Evolutionary conservation across 768 basidiomycete genomes (phyloP).

Genomic region (Mycena rosella): DNA sequence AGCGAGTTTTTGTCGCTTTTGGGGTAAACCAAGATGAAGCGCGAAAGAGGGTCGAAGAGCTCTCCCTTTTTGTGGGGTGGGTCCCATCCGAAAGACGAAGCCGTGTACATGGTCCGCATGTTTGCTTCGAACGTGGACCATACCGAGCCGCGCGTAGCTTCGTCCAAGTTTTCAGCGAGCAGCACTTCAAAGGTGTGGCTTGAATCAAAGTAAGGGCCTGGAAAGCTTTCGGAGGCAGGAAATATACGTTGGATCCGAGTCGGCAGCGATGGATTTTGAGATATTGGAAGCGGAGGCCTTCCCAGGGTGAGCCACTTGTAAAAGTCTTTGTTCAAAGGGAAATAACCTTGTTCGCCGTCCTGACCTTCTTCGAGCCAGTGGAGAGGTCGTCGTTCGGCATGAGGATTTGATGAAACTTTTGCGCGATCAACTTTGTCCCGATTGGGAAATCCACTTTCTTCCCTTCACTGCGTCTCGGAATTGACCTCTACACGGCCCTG

Average conservation of each 20-base stretch:
- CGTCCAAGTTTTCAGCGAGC: constrained; percentile 49
- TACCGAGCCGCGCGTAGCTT: constrained; percentile 55
- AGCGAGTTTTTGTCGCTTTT: constrained; percentile 34
- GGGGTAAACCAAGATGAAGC: constrained; percentile 66
- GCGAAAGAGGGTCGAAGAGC: constrained; percentile 69
- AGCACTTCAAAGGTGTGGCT: constrained; percentile 38
- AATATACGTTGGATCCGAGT: constrained; percentile 20
- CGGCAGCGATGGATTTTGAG: constrained; percentile 19
- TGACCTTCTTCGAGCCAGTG: constrained; percentile 31
- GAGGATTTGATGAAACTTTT: constrained; percentile 2
- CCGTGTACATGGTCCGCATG: constrained; percentile 65
- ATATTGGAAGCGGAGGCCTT: constrained; percentile 37
- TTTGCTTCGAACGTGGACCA: constrained; percentile 70
- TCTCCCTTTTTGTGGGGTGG: constrained; percentile 67
- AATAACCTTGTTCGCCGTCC: constrained; percentile 52
- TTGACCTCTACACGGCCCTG: neutral
- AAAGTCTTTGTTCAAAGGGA: neutral
- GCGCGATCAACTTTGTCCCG: neutral
- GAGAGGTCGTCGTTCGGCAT: constrained; percentile 22
- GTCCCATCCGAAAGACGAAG: constrained; percentile 78
- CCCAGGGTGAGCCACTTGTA: constrained; percentile 8
- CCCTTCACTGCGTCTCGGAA: neutral
- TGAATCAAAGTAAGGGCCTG: constrained; percentile 2
- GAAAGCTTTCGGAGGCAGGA: neutral
- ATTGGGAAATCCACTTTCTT: neutral